Conservation (phyloP, 768 basidiomycete species). For the Cystofilobasidium bisporidii region DNA sequence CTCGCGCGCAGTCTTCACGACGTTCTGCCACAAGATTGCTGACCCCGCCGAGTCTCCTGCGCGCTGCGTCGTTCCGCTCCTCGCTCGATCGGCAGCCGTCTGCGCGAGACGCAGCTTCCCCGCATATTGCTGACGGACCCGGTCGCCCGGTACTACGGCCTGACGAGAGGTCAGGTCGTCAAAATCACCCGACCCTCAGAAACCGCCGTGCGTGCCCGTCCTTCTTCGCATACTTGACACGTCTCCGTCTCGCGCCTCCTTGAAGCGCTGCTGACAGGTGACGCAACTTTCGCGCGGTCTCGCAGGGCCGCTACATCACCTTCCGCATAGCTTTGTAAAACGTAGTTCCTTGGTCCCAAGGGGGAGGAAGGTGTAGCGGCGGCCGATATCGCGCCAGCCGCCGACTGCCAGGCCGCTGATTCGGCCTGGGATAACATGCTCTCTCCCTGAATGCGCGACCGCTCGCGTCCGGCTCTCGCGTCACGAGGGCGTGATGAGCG, state of each 20-base stretch:
- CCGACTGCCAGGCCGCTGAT: too few relatives aligned
- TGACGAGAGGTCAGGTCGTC: constrained; percentile 90
- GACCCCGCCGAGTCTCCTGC: neutral
- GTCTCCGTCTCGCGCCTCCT: too few relatives aligned
- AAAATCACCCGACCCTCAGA: constrained; percentile 96
- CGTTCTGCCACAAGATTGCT: neutral
- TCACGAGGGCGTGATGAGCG: too few relatives aligned
- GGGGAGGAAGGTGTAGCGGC: too few relatives aligned
- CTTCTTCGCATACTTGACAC: neutral
- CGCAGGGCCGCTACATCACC: constrained; percentile 28
- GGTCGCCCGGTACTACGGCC: constrained; percentile 96
- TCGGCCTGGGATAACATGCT: too few relatives aligned
- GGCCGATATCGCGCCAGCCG: too few relatives aligned
- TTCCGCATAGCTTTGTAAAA: constrained; percentile 26
- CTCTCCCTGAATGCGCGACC: too few relatives aligned
- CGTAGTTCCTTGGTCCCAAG: too few relatives aligned
- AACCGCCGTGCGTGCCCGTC: constrained; percentile 57
- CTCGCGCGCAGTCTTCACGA: neutral
- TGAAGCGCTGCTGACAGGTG: neutral
- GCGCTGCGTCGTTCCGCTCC: constrained; percentile 2
- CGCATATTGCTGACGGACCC: constrained; percentile 94
- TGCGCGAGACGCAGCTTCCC: constrained; percentile 95
- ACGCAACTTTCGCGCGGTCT: neutral
- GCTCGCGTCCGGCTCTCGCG: too few relatives aligned
- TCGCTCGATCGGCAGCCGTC: too few relatives aligned